Conservation (phyloP, 306 rosid genomes). For the Carpinus fangiana region DNA sequence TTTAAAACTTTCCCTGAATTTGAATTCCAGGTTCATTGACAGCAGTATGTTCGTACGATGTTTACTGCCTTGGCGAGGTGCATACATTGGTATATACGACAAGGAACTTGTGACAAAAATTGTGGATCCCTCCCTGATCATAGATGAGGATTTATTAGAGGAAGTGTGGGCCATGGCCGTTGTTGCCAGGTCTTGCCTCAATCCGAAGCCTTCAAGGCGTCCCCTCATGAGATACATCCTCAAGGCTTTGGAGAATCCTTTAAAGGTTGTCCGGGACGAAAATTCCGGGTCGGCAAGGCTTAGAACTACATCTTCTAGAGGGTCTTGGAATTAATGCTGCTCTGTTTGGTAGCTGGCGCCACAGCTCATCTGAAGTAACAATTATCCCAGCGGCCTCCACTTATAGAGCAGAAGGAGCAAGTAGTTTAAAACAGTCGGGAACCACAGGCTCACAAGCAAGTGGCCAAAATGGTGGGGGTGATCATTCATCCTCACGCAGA, state of each 20-base stretch:
- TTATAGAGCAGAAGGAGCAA: slow-evolving; percentile 50
- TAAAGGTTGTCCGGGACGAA: slow-evolving; percentile 92
- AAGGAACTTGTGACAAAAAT: slow-evolving; percentile 80
- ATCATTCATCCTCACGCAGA: slow-evolving; percentile 66
- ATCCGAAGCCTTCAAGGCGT: slow-evolving; percentile 81
- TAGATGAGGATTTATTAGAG: slow-evolving; percentile 90
- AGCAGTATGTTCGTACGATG: slow-evolving; percentile 74
- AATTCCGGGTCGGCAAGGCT: slow-evolving; percentile 70
- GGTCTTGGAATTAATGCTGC: slow-evolving; percentile 97
- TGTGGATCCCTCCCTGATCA: slow-evolving; percentile 74
- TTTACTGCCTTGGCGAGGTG: slow-evolving; percentile 91
- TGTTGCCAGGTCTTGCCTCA: slow-evolving; percentile 89
- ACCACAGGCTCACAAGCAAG: slow-evolving; percentile 77
- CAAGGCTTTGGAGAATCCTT: slow-evolving; percentile 90
- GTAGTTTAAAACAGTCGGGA: slow-evolving; percentile 73
- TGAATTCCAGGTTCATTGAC: slow-evolving; percentile 59
- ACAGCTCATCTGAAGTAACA: slow-evolving; percentile 69
- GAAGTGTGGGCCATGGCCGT: slow-evolving; percentile 98
- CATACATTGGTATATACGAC: slow-evolving; percentile 69
- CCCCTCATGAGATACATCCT: slow-evolving; percentile 85
- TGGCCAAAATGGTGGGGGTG: slow-evolving; percentile 50
- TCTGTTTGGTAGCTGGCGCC: slow-evolving; percentile 93
- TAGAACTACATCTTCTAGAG: slow-evolving; percentile 74
- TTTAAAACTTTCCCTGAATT: neutral
- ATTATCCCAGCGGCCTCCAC: slow-evolving; percentile 52